Conservation (phyloP, 768 basidiomycete species). For the Porphyrellus cyaneotinctus region DNA sequence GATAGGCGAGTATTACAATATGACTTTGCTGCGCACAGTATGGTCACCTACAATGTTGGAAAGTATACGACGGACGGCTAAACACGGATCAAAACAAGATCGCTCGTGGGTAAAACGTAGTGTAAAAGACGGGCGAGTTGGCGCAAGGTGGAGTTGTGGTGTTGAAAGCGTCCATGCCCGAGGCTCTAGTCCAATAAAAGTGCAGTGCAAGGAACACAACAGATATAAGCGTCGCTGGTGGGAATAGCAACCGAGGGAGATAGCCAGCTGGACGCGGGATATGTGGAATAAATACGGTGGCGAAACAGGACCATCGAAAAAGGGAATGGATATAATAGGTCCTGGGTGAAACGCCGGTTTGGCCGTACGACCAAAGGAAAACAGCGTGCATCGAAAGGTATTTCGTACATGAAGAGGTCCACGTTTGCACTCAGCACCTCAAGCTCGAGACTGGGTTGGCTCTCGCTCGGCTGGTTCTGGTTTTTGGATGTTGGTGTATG, state of each 20-base stretch:
- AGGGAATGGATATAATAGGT: constrained; percentile 3
- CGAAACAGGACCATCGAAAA: background rate
- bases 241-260: background rate
- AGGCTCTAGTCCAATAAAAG: background rate
- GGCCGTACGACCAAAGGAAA: background rate
- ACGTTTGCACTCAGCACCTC: background rate
- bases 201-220: background rate
- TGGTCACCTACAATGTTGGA: background rate
- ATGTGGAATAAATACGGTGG: background rate
- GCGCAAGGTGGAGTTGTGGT: background rate
- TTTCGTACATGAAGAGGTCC: constrained; percentile 1
- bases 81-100: background rate
- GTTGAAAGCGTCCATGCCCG: background rate
- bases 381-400: background rate
- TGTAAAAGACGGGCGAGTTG: background rate
- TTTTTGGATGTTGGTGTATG: constrained; percentile 61
- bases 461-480: background rate
- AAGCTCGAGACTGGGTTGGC: background rate
- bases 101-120: background rate
- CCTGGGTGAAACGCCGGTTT: background rate
- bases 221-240: background rate
- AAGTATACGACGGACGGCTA: background rate
- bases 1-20: background rate
- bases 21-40: background rate
- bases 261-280: background rate